Percentiles rank a stretch among this genome's conserved stretches.
Conservation (phyloP, 768 basidiomycete genomes). For the Russula lepida region DNA sequence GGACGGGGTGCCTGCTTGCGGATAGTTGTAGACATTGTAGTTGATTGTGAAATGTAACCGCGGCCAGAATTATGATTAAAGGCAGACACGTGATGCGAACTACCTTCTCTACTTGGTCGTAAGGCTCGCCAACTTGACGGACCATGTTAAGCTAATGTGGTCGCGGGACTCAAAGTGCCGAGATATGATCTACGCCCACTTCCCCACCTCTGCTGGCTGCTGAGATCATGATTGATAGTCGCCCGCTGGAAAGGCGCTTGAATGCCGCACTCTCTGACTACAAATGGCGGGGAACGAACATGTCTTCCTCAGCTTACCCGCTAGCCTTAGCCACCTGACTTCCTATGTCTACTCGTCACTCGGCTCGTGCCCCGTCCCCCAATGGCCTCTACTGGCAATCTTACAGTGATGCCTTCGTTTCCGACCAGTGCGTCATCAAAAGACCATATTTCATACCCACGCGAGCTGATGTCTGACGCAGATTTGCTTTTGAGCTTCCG, state of each 20-base stretch:
- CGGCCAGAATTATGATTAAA: background rate
- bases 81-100: background rate
- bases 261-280: slow-evolving; percentile 1
- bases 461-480: background rate
- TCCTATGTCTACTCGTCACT: background rate
- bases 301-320: background rate
- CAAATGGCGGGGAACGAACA: slow-evolving; percentile 1
- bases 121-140: background rate
- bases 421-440: background rate
- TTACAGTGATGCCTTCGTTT: background rate
- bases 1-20: slow-evolving; percentile 72
- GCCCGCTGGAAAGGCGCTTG: background rate
- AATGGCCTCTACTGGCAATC: background rate
- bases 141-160: background rate
- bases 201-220: background rate
- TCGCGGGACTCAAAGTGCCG: background rate
- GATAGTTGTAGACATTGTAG: slow-evolving; percentile 19
- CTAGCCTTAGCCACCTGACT: background rate
- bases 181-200: background rate
- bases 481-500: background rate
- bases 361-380: background rate
- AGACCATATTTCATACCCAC: background rate
- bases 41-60: background rate
- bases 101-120: background rate
- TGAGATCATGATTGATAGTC: background rate